A percentile compares a stretch with the other conserved stretches of the same genome.
These are phyloP conservation scores for Tetrahymena borealis DNA, from an alignment of 73 alveolate species.

Conservation along the genomic window DNA sequence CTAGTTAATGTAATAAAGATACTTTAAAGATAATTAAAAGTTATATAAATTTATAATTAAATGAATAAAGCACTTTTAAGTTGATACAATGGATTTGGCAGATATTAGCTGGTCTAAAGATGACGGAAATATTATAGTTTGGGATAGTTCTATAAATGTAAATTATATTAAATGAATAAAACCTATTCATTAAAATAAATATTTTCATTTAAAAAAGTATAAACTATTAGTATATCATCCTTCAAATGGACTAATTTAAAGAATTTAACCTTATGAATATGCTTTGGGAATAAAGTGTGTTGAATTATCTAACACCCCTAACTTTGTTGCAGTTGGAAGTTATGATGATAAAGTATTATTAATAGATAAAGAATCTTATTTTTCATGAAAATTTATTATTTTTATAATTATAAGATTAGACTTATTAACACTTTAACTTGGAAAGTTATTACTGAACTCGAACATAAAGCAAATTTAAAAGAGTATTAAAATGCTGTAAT, in stretches of 20 bases:
- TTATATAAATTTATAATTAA: not conserved
- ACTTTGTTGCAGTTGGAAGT: conserved; percentile 64
- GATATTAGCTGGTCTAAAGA: conserved; percentile 90
- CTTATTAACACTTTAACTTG: conserved; percentile 18
- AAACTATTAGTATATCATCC: conserved; percentile 80
- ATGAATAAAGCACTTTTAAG: conserved; percentile 60
- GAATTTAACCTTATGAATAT: conserved; percentile 73
- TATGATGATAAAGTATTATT: conserved; percentile 56
- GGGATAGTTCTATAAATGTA: conserved; percentile 57
- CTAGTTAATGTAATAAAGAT: conserved; percentile 53
- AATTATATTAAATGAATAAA: not conserved
- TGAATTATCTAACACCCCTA: conserved; percentile 61
- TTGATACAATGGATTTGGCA: conserved; percentile 81
- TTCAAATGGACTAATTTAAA: conserved; percentile 65
- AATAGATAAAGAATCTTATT: too few species aligned
- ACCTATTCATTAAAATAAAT: not conserved
- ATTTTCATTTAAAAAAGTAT: conserved; percentile 38
- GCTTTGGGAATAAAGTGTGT: conserved; percentile 84
- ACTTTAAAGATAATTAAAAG: not conserved
- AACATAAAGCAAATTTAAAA: not conserved
- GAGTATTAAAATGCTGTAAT: not conserved
- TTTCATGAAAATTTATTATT: too few species aligned
- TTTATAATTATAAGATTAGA: too few species aligned
- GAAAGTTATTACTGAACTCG: conserved; percentile 21
- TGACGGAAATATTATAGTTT: conserved; percentile 69